These are phyloP conservation scores for Gremmenia infestans DNA, from an alignment of 2,329 filamentous ascomycete genomes.

Conservation along the genomic window DNA sequence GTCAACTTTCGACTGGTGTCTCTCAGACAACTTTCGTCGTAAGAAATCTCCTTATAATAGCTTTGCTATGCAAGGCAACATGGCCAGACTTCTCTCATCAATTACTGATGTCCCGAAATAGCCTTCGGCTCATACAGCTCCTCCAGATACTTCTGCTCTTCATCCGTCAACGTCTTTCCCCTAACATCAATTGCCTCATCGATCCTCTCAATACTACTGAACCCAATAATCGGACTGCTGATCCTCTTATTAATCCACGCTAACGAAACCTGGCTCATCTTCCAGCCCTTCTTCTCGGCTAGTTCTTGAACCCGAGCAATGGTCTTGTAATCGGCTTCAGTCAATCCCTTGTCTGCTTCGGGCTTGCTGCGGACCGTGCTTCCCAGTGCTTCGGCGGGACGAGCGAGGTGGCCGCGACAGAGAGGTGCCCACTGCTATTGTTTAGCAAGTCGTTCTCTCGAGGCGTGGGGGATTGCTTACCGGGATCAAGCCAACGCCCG, in stretches of 20 bases:
- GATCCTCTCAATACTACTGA: constrained; percentile 45
- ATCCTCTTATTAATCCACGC: constrained; percentile 47
- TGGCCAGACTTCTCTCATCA: neutral
- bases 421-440: constrained; percentile 32
- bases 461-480: neutral
- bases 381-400: constrained; percentile 22
- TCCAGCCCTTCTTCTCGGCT: constrained; percentile 50
- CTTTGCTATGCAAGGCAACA: too few relatives aligned
- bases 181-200: constrained; percentile 45
- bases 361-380: constrained; percentile 20
- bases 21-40: too few relatives aligned
- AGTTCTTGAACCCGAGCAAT: constrained; percentile 51
- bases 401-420: constrained; percentile 31
- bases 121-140: constrained; percentile 46
- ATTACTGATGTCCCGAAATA: constrained; percentile 29
- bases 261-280: constrained; percentile 53
- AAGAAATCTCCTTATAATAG: too few relatives aligned
- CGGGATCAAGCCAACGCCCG: constrained; percentile 39
- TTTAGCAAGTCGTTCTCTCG: neutral
- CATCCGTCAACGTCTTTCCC: constrained; percentile 40
- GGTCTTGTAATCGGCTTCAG: constrained; percentile 45
- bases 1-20: neutral
- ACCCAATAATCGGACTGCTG: constrained; percentile 47
- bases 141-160: constrained; percentile 49
- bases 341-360: constrained; percentile 32